Percentiles rank a stretch among this genome's conserved stretches.
These are phyloP conservation scores for Zymoseptoria passerinii DNA, from an alignment of 2,329 filamentous ascomycete genomes.

Conservation along the genomic window DNA sequence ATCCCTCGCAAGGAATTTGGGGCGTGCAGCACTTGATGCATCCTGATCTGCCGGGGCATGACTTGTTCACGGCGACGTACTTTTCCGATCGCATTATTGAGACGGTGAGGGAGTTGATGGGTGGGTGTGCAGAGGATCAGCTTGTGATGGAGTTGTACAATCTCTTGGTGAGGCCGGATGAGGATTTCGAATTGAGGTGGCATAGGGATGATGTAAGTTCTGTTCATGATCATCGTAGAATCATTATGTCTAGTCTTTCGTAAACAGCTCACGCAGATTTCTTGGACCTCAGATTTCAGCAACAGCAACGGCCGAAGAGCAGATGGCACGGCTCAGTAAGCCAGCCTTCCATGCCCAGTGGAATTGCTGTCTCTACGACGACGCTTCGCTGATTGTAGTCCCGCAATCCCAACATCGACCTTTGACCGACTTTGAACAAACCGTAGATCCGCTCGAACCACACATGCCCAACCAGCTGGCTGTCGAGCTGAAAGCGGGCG, in stretches of 20 bases:
- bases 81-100: conserved; percentile 58
- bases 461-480: conserved; percentile 54
- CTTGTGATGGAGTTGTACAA: conserved; percentile 85
- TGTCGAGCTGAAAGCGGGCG: conserved; percentile 61
- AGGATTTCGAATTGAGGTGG: conserved; percentile 68
- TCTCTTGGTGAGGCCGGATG: conserved; percentile 64
- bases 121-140: conserved; percentile 39
- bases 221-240: conserved; percentile 20
- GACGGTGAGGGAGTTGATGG: conserved; percentile 57
- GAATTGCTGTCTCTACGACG: conserved; percentile 71
- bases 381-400: conserved; percentile 64
- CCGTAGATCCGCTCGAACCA: conserved; percentile 55
- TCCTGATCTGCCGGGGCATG: conserved; percentile 54
- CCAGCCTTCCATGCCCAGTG: conserved; percentile 72
- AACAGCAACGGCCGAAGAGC: conserved; percentile 55
- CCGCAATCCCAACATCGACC: conserved; percentile 66
- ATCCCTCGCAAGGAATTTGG: conserved; percentile 62
- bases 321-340: conserved; percentile 50
- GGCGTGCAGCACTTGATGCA: conserved; percentile 79
- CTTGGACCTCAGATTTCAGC: not conserved
- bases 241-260: no score
- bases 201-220: conserved; percentile 73
- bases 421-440: conserved; percentile 59
- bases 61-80: conserved; percentile 59
- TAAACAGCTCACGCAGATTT: no score